Conservation (phyloP, 2,329 filamentous ascomycete species). For the Clonostachys solani region DNA sequence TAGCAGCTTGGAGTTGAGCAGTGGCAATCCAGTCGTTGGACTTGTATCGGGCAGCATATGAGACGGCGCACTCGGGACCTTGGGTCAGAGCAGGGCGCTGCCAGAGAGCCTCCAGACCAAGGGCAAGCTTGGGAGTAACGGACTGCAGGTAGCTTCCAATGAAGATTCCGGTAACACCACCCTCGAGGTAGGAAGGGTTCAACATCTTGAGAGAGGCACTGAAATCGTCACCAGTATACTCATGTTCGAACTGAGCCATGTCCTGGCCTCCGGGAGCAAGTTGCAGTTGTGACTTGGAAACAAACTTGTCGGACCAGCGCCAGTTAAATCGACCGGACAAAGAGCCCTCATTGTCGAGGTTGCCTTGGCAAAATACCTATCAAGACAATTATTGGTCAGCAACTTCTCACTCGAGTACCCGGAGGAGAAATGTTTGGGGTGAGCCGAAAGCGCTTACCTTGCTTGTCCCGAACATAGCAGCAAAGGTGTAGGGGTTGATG, state of each 20-base stretch:
- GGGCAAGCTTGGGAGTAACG: slow-evolving; percentile 77
- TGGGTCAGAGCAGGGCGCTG: slow-evolving; percentile 80
- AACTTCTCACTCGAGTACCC: too few relatives aligned
- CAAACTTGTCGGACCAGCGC: slow-evolving; percentile 74
- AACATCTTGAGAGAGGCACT: slow-evolving; percentile 88
- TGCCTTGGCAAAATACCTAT: slow-evolving; percentile 93
- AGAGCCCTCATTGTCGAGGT: slow-evolving; percentile 86
- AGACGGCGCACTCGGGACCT: slow-evolving; percentile 85
- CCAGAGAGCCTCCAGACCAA: slow-evolving; percentile 92
- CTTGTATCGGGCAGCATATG: slow-evolving; percentile 91
- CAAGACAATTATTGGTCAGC: background rate
- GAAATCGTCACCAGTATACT: slow-evolving; percentile 92
- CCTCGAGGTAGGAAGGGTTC: slow-evolving; percentile 92
- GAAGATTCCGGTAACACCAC: slow-evolving; percentile 89
- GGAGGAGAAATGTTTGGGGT: too few relatives aligned
- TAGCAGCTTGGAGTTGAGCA: slow-evolving; percentile 76
- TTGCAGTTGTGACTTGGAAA: slow-evolving; percentile 85
- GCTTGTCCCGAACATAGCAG: slow-evolving; percentile 87
- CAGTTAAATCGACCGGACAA: slow-evolving; percentile 90
- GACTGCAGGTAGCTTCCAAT: slow-evolving; percentile 95
- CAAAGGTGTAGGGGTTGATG: slow-evolving; percentile 91
- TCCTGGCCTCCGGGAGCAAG: slow-evolving; percentile 77
- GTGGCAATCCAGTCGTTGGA: slow-evolving; percentile 88
- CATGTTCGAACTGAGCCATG: slow-evolving; percentile 91
- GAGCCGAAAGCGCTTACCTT: slow-evolving; percentile 53